Conservation (phyloP, 495 filamentous ascomycete genomes). For the Delitschia confertaspora region DNA sequence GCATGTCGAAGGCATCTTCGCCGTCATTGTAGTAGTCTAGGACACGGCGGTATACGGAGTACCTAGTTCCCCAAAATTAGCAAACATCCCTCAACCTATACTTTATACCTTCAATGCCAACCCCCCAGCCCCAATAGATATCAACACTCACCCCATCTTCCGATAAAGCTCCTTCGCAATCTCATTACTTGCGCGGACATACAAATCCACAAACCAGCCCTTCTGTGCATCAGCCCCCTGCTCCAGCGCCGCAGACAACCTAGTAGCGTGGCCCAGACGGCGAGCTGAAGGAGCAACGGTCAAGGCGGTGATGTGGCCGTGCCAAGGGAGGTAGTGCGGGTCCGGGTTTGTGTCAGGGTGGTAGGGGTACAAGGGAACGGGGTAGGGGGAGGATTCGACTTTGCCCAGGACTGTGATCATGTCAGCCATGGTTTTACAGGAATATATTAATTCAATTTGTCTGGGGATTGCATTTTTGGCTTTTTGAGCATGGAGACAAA, state of each 20-base stretch:
- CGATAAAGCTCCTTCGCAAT: conserved; percentile 82
- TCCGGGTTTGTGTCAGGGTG: conserved; percentile 41
- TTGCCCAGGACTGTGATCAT: conserved; percentile 90
- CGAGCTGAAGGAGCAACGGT: conserved; percentile 83
- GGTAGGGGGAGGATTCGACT: conserved; percentile 70
- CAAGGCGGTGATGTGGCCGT: conserved; percentile 93
- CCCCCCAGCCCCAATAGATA: too few species aligned
- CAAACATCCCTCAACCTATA: not conserved
- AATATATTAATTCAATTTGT: too few species aligned
- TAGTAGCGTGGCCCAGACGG: conserved; percentile 74
- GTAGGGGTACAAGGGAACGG: conserved; percentile 53
- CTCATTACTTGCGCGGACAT: conserved; percentile 79
- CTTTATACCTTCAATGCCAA: too few species aligned
- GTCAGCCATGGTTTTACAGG: too few species aligned
- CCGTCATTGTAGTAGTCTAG: conserved; percentile 87
- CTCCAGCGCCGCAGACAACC: conserved; percentile 71
- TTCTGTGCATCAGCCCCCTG: conserved; percentile 65
- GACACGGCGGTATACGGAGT: conserved; percentile 77
- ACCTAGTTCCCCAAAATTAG: conserved; percentile 34
- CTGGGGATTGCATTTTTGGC: too few species aligned
- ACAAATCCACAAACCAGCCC: conserved; percentile 93
- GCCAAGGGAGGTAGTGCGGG: conserved; percentile 80
- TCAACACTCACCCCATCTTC: conserved; percentile 58
- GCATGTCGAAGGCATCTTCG: conserved; percentile 95
- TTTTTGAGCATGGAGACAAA: not conserved